Evolutionary conservation across 2,329 filamentous ascomycete genomes (phyloP), one percentile per base, ranked within the genome.

Genomic region (Diplodia mutila): DNA sequence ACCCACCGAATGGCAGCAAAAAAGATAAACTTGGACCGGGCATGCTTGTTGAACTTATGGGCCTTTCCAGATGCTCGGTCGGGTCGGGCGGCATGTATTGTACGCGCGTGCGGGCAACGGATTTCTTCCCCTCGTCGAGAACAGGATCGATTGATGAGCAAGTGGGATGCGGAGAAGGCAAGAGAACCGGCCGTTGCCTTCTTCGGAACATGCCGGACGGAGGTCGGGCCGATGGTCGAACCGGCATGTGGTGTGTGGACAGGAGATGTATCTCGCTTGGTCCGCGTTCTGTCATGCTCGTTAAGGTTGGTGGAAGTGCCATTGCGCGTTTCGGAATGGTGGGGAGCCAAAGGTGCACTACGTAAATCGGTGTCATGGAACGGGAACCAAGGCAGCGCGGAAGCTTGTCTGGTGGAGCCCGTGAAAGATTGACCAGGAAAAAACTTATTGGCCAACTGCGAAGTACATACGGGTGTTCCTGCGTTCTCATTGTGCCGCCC

Each of bases 401-500:
- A 42, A 59, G 57, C 57, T 61, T 61, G 39, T 61, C 37, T 48
- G 57, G 57, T 61, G 57, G 57, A 48, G 42, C n/a, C 25, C 18
- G 16, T 32, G 57, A 34, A 37, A 48, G 37, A 48, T 61, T 48
- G 8, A 23, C 23, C 23, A 0, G 39, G 25, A 42, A 16, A 9
- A 49, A 61, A 61, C 39, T 61, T 61, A 39, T 39, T 39, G 21
- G 34, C 27, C 34, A 21, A 29, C 14, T 34, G 12, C 21, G n/a
- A 61, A 3, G 12, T 7, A n/a, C n/a, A n/a, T n/a, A 23, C 55
- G 25, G 37, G 55, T 61, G 57, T 61, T 49, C 57, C 57, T 61
- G 57, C 39, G 39, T 61, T 32, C 32, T 27, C 37, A 46, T 46
- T 9, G 11, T 46, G 54, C 54, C 53, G 37, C 53, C 29, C 53